Evolutionary conservation across 257 asterid genomes (phyloP).

Genomic region (Fraxinus quadrangulata): DNA sequence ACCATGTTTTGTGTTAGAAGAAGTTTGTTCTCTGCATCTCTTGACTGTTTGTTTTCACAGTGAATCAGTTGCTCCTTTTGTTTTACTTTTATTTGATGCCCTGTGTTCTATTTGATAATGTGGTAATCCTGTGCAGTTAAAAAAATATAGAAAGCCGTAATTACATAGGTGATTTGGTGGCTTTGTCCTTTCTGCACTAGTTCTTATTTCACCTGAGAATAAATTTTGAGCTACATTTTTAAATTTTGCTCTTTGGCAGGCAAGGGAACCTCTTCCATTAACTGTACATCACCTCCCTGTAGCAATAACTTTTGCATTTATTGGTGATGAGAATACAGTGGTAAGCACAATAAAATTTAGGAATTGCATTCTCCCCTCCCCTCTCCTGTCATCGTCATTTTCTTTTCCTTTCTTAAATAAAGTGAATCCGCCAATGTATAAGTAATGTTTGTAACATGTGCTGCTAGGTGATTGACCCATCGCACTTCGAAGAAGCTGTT

Average conservation of each 20-base stretch:
- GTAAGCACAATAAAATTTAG: constrained; percentile 39
- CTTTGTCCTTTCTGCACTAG: neutral
- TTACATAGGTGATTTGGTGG: neutral
- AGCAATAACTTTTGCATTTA: constrained; percentile 84
- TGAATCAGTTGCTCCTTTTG: neutral
- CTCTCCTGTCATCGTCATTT: neutral
- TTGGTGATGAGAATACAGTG: constrained; percentile 69
- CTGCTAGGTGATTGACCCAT: constrained; percentile 37
- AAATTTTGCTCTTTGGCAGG: constrained; percentile 54
- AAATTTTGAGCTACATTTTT: constrained; percentile 22
- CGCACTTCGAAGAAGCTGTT: constrained; percentile 88
- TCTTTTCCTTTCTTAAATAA: neutral
- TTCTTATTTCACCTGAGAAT: neutral
- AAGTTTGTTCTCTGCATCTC: neutral
- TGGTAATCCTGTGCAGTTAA: neutral
- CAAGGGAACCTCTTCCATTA: constrained; percentile 87
- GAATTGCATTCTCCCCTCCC: neutral
- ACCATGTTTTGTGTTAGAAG: neutral
- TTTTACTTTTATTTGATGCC: neutral
- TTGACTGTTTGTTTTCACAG: constrained; percentile 11
- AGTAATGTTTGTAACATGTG: constrained; percentile 21
- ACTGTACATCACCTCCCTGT: constrained; percentile 92
- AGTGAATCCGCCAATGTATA: constrained; percentile 17
- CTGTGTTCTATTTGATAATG: neutral
- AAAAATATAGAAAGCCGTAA: neutral